These are phyloP conservation scores for Debaryomyces fabryi DNA, from an alignment of 1,139 yeast genomes.

Conservation along the genomic window DNA sequence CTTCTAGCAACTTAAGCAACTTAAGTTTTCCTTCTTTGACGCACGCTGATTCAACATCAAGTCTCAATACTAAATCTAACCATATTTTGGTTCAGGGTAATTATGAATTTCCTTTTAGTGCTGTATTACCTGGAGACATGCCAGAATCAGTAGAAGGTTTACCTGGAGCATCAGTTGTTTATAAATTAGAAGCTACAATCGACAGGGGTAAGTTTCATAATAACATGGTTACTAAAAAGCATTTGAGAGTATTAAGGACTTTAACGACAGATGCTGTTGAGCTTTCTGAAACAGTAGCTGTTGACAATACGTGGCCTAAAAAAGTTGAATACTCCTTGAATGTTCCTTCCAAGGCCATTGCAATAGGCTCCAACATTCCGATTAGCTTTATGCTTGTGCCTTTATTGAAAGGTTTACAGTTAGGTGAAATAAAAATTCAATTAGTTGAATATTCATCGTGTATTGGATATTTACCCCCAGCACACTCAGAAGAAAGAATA, in stretches of 20 bases:
- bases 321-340: conserved; percentile 90
- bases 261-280: conserved; percentile 87
- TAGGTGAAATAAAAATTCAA: conserved; percentile 71
- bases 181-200: conserved; percentile 74
- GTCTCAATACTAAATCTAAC: conserved; percentile 14
- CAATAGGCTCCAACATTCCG: conserved; percentile 81
- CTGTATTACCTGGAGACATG: conserved; percentile 80
- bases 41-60: conserved; percentile 14
- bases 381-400: conserved; percentile 77
- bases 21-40: conserved; percentile 18
- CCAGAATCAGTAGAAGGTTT: conserved; percentile 92
- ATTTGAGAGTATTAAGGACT: conserved; percentile 83
- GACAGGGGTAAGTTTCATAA: conserved; percentile 81
- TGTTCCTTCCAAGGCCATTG: conserved; percentile 85
- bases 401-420: conserved; percentile 71
- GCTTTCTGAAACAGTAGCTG: conserved; percentile 87
- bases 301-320: conserved; percentile 94
- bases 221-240: conserved; percentile 68
- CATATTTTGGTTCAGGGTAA: conserved; percentile 56
- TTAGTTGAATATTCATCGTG: conserved; percentile 70
- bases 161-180: conserved; percentile 80
- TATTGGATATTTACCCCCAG: conserved; percentile 57
- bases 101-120: conserved; percentile 87
- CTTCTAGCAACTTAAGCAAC: conserved; percentile 29
- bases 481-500: conserved; percentile 60